Conservation (phyloP, 192 early-diverging fungal genomes). For the Podila epigama region DNA sequence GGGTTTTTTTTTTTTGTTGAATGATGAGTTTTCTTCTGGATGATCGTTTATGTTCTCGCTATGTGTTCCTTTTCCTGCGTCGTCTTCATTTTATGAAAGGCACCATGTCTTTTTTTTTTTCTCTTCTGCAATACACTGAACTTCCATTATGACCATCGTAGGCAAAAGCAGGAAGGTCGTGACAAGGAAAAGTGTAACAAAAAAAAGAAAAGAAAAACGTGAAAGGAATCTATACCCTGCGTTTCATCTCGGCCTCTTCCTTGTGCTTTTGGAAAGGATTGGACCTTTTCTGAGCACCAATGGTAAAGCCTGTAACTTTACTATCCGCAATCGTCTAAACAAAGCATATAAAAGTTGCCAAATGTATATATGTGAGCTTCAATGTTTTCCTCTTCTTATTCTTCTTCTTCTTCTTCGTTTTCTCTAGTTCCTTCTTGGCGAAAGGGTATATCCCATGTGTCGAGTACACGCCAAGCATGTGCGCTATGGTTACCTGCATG, state of each 20-base stretch:
- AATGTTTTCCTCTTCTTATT: not conserved
- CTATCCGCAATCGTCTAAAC: conserved; percentile 62
- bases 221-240: conserved; percentile 61
- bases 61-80: too few species aligned
- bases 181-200: not conserved
- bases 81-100: too few species aligned
- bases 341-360: too few species aligned
- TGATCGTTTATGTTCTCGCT: not conserved
- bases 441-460: not conserved
- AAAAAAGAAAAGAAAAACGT: not conserved
- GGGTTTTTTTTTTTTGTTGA: conserved; percentile 10
- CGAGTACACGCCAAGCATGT: not conserved
- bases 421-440: not conserved
- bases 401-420: too few species aligned
- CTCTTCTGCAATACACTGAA: not conserved
- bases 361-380: not conserved
- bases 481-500: conserved; percentile 29
- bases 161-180: not conserved
- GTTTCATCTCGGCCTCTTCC: conserved; percentile 74
- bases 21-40: conserved; percentile 35
- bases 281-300: conserved; percentile 74
- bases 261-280: conserved; percentile 76
- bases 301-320: conserved; percentile 73
- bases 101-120: too few species aligned
- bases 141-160: too few species aligned